Conservation (phyloP, 495 filamentous ascomycete genomes). For the Neurospora sp. region DNA sequence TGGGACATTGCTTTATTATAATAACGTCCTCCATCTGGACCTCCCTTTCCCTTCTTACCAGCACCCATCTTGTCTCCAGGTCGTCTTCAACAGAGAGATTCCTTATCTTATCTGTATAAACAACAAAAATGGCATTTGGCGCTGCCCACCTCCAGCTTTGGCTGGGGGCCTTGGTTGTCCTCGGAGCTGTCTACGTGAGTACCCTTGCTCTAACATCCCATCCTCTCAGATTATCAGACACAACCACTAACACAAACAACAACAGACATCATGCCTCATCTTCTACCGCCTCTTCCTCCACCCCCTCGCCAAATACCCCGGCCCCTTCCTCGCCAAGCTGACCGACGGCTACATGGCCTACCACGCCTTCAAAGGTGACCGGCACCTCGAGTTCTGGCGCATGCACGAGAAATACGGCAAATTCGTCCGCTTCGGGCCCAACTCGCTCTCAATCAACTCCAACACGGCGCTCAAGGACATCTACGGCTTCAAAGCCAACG, state of each 20-base stretch:
- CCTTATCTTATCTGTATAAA: not conserved
- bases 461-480: conserved; percentile 48
- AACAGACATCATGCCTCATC: conserved; percentile 21
- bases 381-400: conserved; percentile 48
- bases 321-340: conserved; percentile 48
- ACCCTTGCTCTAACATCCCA: not conserved
- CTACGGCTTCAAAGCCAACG: conserved; percentile 51
- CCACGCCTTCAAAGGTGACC: conserved; percentile 48
- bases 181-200: conserved; percentile 14
- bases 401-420: conserved; percentile 50
- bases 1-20: not conserved
- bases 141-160: conserved; percentile 21
- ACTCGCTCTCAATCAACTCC: conserved; percentile 49
- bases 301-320: conserved; percentile 57
- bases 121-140: conserved; percentile 14
- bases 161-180: conserved; percentile 14
- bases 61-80: not conserved
- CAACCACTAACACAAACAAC: not conserved
- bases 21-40: not conserved
- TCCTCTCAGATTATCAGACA: not conserved
- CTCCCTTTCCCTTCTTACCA: not conserved
- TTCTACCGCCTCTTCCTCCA: conserved; percentile 51
- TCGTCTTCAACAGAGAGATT: not conserved
- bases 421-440: conserved; percentile 52
- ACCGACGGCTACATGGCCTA: conserved; percentile 47